A percentile compares a stretch with the other conserved stretches of the same genome.
These are phyloP conservation scores for Metarhizium sp. DNA, from an alignment of 2,329 filamentous ascomycete genomes.

Conservation along the genomic window DNA sequence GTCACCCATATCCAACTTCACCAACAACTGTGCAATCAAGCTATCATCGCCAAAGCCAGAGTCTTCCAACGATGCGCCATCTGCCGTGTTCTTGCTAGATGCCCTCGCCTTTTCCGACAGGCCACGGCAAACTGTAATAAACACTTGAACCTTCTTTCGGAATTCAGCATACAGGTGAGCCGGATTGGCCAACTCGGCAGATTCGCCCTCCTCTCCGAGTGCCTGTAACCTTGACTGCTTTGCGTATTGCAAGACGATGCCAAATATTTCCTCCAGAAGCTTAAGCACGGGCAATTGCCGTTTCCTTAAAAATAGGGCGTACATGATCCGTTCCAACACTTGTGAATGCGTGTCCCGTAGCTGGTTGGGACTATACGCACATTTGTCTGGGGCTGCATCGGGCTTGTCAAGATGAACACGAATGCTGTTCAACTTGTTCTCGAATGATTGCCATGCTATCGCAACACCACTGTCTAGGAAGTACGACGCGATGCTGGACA, in stretches of 20 bases:
- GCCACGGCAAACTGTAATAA: conserved; percentile 62
- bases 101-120: conserved; percentile 53
- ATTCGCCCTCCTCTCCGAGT: conserved; percentile 18
- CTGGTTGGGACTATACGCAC: conserved; percentile 47
- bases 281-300: conserved; percentile 64
- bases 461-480: conserved; percentile 72
- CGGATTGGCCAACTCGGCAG: conserved; percentile 11
- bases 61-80: conserved; percentile 14
- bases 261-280: conserved; percentile 69
- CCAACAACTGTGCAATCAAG: conserved; percentile 57
- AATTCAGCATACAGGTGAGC: conserved; percentile 53
- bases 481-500: conserved; percentile 63
- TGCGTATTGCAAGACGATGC: conserved; percentile 63
- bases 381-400: conserved; percentile 21
- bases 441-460: conserved; percentile 63
- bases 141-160: conserved; percentile 62
- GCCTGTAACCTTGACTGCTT: conserved; percentile 32
- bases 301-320: conserved; percentile 62
- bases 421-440: conserved; percentile 53
- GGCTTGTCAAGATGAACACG: conserved; percentile 44
- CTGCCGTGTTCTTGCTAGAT: conserved; percentile 13
- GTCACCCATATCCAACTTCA: conserved; percentile 61
- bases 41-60: conserved; percentile 37
- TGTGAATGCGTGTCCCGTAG: conserved; percentile 63
- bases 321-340: conserved; percentile 66